Percentiles rank a stretch among this genome's conserved stretches.
Conservation (phyloP, 805 yeast genomes). For the Ogataea siamensis region DNA sequence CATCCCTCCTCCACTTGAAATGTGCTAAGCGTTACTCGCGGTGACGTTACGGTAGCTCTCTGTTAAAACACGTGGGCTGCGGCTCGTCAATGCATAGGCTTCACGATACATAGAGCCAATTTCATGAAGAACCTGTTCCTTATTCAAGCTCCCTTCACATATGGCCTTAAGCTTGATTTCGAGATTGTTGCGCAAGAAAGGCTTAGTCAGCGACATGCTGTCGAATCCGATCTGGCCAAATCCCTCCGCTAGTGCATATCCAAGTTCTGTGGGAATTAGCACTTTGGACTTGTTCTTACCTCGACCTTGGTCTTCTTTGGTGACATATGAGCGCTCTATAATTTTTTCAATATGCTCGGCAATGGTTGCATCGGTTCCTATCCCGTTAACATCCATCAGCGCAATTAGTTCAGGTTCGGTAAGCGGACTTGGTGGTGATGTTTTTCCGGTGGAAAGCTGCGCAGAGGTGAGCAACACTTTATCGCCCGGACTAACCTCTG, state of each 20-base stretch:
- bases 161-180: conserved; percentile 67
- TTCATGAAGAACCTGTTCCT: conserved; percentile 52
- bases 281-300: conserved; percentile 39
- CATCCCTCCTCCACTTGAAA: conserved; percentile 61
- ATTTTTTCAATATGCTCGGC: conserved; percentile 95
- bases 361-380: conserved; percentile 98
- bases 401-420: conserved; percentile 92
- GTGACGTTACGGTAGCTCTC: conserved; percentile 32
- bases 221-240: conserved; percentile 79
- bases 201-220: conserved; percentile 74
- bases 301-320: conserved; percentile 38
- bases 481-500: conserved; percentile 60
- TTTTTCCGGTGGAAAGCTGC: conserved; percentile 67
- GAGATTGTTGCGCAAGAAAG: conserved; percentile 74
- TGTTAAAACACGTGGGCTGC: conserved; percentile 38
- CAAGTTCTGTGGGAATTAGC: conserved; percentile 77
- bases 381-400: conserved; percentile 94
- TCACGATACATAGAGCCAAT: conserved; percentile 57
- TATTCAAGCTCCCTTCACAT: conserved; percentile 59
- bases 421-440: conserved; percentile 76
- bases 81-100: conserved; percentile 52
- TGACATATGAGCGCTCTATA: conserved; percentile 61
- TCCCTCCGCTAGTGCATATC: conserved; percentile 84
- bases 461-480: conserved; percentile 52
- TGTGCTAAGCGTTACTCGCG: conserved; percentile 31